A percentile compares a stretch with the other conserved stretches of the same genome.
Evolutionary conservation across 257 asterid genomes (phyloP).

Genomic region (Rauvolfia tetraphylla): DNA sequence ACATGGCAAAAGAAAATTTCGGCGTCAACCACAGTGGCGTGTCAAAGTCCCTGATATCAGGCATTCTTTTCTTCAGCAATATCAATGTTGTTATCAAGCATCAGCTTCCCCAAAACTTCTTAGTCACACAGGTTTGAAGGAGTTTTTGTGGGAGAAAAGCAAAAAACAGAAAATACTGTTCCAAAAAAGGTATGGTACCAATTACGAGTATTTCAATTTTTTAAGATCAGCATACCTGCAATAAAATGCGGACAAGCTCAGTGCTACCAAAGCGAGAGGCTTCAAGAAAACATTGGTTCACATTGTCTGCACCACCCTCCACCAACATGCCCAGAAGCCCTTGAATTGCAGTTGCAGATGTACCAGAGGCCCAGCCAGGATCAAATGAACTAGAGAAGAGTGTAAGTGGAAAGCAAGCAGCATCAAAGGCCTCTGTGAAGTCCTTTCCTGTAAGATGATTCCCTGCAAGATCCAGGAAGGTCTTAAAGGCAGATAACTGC

Average conservation of each 20-base stretch:
- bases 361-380: constrained; percentile 98
- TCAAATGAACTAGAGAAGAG: constrained; percentile 95
- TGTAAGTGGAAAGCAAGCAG: constrained; percentile 99
- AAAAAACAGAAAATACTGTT: neutral
- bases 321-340: constrained; percentile 93
- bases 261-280: constrained; percentile 99
- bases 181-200: neutral
- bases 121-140: constrained; percentile 1
- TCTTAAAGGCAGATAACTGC: constrained; percentile 90
- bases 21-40: neutral
- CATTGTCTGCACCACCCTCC: constrained; percentile 99
- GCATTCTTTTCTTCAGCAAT: neutral
- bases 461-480: constrained; percentile 92
- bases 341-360: constrained; percentile 90
- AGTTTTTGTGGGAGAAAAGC: neutral
- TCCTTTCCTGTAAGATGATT: constrained; percentile 90
- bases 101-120: neutral
- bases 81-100: neutral
- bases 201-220: neutral
- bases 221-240: constrained; percentile 57
- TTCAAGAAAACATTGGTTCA: constrained; percentile 95
- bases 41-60: too few relatives aligned
- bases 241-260: constrained; percentile 93
- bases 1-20: neutral
- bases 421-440: constrained; percentile 98